Evolutionary conservation across 345 rosid species (phyloP), one percentile per base, ranked within the genome.

Genomic region (Erodium maritimum): DNA sequence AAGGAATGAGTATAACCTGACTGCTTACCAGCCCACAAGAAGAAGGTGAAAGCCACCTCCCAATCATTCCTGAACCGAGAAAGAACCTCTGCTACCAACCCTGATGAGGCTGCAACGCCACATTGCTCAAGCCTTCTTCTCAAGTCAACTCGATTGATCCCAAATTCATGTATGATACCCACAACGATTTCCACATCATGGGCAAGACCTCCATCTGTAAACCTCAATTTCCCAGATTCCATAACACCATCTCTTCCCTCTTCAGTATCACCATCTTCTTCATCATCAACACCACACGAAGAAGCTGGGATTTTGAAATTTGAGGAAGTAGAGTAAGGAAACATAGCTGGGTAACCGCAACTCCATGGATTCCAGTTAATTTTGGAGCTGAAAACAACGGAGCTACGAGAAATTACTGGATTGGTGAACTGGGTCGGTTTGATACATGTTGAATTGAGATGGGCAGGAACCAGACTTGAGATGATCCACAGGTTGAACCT

Each of bases 21-120:
- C 61, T 82, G 95, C 71, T 75, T 82, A 51, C 79, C 85, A 55
- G 94, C 84, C 96, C 95, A 86, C 24, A 86, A 46, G 62, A 89
- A 87, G 86, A 93, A 89, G 48, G 87, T 83, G 69, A 85, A 89
- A 0, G 96, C 86, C 17, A 81, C 82, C 67, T 83, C 90, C 99
- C 96, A 93, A 67, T 89, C 87, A 60, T 85, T 82, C 23, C 95
- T 80, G 61, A 78, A 70, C 67, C 74, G 74, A 42, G 93, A 85
- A 50, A 93, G 82, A 60, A 87, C 80, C 73, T 87, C 87, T 6
- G 66, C 68, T n/a, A 89, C 91, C 70, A 87, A 59, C 68, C 77
- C 87, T 23, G 74, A 73, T 13, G 89, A 68, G 17, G 69, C 82
- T 64, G 63, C 68, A 60, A 86, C 68, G 12, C 71, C 73, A 68